These are phyloP conservation scores for Elongisporangium undulatum DNA, from an alignment of 352 stramenopile species.

Conservation along the genomic window DNA sequence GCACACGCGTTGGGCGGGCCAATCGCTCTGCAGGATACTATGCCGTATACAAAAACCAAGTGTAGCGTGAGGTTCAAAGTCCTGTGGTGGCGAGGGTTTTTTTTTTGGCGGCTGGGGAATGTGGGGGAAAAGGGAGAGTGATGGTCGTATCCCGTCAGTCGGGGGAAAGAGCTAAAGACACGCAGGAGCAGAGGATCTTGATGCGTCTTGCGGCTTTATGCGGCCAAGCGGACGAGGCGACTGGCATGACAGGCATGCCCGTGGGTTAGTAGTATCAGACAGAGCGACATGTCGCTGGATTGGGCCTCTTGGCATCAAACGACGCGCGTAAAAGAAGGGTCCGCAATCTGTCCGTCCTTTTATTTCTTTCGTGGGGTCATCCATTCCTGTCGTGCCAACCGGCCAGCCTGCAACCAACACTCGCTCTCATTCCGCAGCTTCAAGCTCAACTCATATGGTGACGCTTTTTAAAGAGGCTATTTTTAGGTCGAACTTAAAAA, in stretches of 20 bases:
- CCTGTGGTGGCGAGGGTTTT: conserved; percentile 26
- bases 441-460: not conserved
- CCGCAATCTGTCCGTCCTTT: not conserved
- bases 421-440: not conserved
- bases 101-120: conserved; percentile 4
- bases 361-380: not conserved
- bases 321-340: not conserved
- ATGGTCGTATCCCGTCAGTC: conserved; percentile 2
- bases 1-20: conserved; percentile 24
- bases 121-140: conserved; percentile 1
- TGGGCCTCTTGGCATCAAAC: not conserved
- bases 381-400: not conserved
- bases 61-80: conserved; percentile 25
- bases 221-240: not conserved
- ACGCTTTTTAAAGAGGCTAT: not conserved
- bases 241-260: not conserved
- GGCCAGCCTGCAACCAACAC: no score
- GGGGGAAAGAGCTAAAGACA: not conserved
- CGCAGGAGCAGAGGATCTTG: not conserved
- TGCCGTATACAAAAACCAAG: conserved; percentile 12
- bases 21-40: conserved; percentile 33
- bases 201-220: not conserved
- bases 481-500: not conserved
- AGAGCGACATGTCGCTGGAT: not conserved
- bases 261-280: not conserved